Evolutionary conservation across 192 early-diverging fungal genomes (phyloP).

Genomic region (Umbelopsis ramanniana): DNA sequence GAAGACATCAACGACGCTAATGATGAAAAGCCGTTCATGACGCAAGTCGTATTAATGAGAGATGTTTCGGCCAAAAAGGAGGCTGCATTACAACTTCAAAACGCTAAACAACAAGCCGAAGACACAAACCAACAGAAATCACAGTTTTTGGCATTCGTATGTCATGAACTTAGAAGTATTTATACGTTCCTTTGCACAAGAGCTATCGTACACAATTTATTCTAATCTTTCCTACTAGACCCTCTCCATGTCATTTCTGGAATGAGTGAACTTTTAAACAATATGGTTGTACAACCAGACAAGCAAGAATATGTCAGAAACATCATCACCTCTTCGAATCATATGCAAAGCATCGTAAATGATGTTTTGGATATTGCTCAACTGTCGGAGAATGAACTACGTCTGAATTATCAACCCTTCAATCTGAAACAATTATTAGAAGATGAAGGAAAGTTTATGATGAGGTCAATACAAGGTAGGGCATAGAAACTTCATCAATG

Average conservation of each 20-base stretch:
- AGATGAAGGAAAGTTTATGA: not conserved
- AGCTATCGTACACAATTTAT: too few relatives aligned
- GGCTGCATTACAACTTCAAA: not conserved
- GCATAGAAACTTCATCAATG: too few relatives aligned
- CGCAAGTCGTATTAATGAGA: not conserved
- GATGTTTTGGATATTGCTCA: constrained; percentile 15
- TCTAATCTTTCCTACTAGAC: not conserved
- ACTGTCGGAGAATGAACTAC: not conserved
- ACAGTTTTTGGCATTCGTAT: constrained; percentile 5
- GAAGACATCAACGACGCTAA: not conserved
- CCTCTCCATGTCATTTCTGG: constrained; percentile 4
- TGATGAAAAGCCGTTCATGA: not conserved
- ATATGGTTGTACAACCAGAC: not conserved
- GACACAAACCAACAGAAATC: constrained; percentile 2
- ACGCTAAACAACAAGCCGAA: not conserved
- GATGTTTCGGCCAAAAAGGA: not conserved
- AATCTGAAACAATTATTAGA: not conserved
- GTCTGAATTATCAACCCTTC: not conserved
- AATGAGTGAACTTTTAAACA: not conserved
- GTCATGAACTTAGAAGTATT: constrained; percentile 4
- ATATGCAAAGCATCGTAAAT: constrained; percentile 16
- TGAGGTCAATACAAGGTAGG: not conserved
- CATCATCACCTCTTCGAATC: not conserved
- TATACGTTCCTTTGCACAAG: not conserved
- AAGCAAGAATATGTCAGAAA: not conserved